Base-by-base conservation (phyloP, 2,329 filamentous ascomycete genomes). In the Colletotrichum agaves region DNA sequence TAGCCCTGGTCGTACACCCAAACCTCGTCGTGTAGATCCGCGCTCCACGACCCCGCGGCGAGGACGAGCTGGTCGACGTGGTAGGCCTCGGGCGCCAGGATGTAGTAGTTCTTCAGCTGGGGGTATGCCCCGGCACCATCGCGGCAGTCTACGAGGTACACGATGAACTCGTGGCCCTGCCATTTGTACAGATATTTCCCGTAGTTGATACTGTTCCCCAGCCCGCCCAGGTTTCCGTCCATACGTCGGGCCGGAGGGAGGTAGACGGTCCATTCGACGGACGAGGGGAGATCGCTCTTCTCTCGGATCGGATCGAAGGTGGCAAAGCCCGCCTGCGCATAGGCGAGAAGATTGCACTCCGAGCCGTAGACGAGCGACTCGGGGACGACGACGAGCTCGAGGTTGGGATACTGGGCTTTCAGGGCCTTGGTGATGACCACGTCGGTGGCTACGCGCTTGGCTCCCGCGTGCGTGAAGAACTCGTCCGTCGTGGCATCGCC, bases 1-100 rank as follows among this genome's bases (percentile, higher is more conserved):
- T 67, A 80, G 4, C 88, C 88, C 13, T 82, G 74, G 70, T 92
- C 89, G 72, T 87, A 92, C 0, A 93, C 87, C 81, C 88, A 88
- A 33, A 92, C 84, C 77, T 91, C 88, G 27, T 87, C 79, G 72
- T 90, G 88, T 19, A 91, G 77, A 70, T 88, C 82, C 62, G 77
- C 79, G 21, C 78, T 79, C 86, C 87, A 91, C 19, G 77, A 74
- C 0, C 86, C 85, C 0, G 84, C 87, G 3, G 84, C 84, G 7
- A 85, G 78, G 33, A 91, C 76, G 44, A 92, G 78, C 3, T 81
- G 79, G 66, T 90, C 84, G 3, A 78, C 77, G 35, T 74, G 73
- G 49, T 62, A 53, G 33, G 73, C 73, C 41, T 78, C 72, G 1
- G 76, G 59, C 1, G 78, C 72, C 1, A 84, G 75, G 21, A 84